Evolutionary conservation across 352 stramenopile genomes (phyloP), one percentile per base, ranked within the genome.

Genomic region (Phytophthora multivora): DNA sequence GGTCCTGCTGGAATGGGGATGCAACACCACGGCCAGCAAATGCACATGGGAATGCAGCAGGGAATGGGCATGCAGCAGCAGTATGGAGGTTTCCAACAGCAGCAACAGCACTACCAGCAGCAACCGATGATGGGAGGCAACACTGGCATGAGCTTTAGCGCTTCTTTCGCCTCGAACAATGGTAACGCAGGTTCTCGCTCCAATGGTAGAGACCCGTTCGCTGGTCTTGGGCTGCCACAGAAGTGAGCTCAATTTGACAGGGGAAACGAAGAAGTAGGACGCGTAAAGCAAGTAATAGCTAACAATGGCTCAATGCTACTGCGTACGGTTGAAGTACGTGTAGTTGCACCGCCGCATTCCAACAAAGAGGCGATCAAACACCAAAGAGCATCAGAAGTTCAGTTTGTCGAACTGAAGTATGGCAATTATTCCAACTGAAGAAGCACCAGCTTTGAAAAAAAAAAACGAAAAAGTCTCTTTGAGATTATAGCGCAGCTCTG

Each of bases 171-270:
- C 30, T 69, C 80, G n/a, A 69, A 63, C 21, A 62, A 65, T 28
- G 63, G 51, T 15, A 46, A 60, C 28, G 11, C 31, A 36, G 66
- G 56, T 12, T 43, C 50, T 5, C 51, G 55, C 15, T 35, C 60
- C 3, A 72, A 66, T 35, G 40, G 66, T 41, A 74, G 83, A 49
- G 86, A 94, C 49, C 86, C 86, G 36, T 94, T 94, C 66, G 83
- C 86, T 5, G 86, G 86, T 8, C 63, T 92, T 18, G 86, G 83
- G n/a, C 53, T 90, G 52, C 81, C 81, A 4, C 65, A 79, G 51
- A 66, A 83, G 45, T 66, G n/a, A 62, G n/a, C 21, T 15, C 43
- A 26, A 12, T 12, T 43, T 61, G 40, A 26, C 46, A 47, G 47
- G 33, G 12, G 38, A 28, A 48, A 33, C 28, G 43, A 45, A 56